phyloP scores from a whole-genome alignment of 768 basidiomycete genomes.

The Atractiella rhizophila region DNA sequence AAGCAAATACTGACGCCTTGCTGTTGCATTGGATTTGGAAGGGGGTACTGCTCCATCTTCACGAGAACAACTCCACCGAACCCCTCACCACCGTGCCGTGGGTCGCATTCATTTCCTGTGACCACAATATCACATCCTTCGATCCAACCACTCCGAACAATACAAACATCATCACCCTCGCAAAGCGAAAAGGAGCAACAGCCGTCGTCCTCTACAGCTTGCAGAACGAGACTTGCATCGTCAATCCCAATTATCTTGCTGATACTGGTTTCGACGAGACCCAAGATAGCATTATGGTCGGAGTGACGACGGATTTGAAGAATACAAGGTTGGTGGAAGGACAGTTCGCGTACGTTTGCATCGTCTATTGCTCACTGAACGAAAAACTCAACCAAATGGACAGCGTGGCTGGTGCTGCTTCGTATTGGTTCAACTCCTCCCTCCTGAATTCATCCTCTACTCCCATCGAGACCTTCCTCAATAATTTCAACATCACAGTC shows the following conservation, averaged over 20 bases:
- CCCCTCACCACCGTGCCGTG: constrained; percentile 44
- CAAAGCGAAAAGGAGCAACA: constrained; percentile 48
- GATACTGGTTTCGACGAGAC: constrained; percentile 17
- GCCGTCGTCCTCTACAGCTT: constrained; percentile 58
- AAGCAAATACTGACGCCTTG: not conserved
- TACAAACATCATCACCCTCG: constrained; percentile 58
- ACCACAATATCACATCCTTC: constrained; percentile 48
- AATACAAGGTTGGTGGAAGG: no score
- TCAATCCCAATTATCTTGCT: constrained; percentile 43
- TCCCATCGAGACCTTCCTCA: constrained; percentile 20
- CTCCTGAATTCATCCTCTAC: constrained; percentile 33
- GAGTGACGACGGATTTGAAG: no score
- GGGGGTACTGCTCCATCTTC: constrained; percentile 67
- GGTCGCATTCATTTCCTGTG: constrained; percentile 72
- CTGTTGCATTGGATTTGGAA: not conserved
- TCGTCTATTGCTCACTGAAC: no score
- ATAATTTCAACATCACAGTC: no score
- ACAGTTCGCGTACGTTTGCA: no score
- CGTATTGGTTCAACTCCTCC: constrained; percentile 32
- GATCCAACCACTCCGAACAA: constrained; percentile 18
- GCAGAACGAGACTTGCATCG: constrained; percentile 42
- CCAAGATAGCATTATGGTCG: constrained; percentile 29
- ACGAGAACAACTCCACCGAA: constrained; percentile 27
- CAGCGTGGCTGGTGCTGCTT: constrained; percentile 27
- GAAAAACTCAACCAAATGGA: no score